Evolutionary conservation across 139 green algal species (phyloP).

Genomic region (Astrephomene gubernaculifera): DNA sequence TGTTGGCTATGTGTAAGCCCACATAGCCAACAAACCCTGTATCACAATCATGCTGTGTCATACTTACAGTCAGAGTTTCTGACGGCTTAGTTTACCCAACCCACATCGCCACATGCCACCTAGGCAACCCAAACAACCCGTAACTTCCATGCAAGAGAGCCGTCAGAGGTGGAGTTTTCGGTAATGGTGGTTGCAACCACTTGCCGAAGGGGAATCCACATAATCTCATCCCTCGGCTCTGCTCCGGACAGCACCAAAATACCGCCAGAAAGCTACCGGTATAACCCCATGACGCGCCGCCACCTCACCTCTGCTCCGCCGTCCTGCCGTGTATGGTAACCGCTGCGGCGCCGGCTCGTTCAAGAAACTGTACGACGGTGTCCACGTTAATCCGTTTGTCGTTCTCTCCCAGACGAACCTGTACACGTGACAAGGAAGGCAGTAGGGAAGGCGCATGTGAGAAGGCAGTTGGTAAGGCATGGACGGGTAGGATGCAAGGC

Average conservation of each 20-base stretch:
- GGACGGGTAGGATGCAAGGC: background rate
- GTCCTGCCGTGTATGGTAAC: slow-evolving; percentile 91
- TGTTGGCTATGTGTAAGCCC: background rate
- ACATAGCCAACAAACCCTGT: background rate
- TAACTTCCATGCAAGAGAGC: background rate
- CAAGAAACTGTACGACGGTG: slow-evolving; percentile 67
- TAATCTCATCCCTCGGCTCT: slow-evolving; percentile 25
- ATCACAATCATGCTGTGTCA: background rate
- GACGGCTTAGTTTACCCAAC: background rate
- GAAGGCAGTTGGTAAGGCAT: background rate
- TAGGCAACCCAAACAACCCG: background rate
- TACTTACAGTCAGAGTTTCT: background rate
- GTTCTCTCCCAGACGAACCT: slow-evolving; percentile 65
- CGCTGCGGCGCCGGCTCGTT: slow-evolving; percentile 75
- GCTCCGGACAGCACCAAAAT: background rate
- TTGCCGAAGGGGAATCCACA: slow-evolving; percentile 42
- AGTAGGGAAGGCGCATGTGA: background rate
- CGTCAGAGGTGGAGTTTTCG: slow-evolving; percentile 26
- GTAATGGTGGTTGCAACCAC: background rate
- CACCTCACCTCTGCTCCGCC: slow-evolving; percentile 77
- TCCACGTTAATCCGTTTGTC: slow-evolving; percentile 77
- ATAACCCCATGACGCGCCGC: background rate
- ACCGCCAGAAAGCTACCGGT: background rate
- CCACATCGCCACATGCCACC: background rate
- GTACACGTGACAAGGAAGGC: background rate